Conservation (phyloP, 345 rosid species). For the Rhizophora mangle region DNA sequence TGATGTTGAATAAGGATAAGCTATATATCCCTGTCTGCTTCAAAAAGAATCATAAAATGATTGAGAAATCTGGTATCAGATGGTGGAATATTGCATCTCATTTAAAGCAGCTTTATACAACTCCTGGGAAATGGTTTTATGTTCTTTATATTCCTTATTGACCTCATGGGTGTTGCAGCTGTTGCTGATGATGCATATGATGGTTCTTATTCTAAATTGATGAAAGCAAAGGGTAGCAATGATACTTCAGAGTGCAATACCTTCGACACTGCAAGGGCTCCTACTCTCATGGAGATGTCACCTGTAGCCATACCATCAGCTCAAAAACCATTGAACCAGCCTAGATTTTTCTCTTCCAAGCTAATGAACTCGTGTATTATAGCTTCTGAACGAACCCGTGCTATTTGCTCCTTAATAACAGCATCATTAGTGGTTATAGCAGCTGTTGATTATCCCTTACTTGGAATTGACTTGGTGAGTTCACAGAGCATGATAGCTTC, state of each 20-base stretch:
- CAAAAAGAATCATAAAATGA: no score
- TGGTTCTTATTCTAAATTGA: background rate
- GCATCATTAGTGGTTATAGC: conserved; percentile 54
- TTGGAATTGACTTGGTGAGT: conserved; percentile 35
- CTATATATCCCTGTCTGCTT: no score
- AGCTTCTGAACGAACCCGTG: conserved; percentile 50
- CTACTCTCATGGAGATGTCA: background rate
- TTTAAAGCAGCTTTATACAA: no score
- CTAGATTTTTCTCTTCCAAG: conserved; percentile 46
- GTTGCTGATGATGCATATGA: background rate
- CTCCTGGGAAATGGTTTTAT: background rate
- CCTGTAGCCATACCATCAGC: background rate
- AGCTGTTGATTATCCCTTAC: conserved; percentile 34
- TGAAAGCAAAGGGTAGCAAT: background rate
- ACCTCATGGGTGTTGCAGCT: conserved; percentile 1
- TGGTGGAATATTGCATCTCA: no score
- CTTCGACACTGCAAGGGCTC: background rate
- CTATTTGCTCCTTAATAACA: conserved; percentile 51
- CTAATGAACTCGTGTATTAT: conserved; percentile 50
- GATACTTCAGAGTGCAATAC: background rate
- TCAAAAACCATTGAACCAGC: conserved; percentile 1
- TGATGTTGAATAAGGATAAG: no score
- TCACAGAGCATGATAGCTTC: conserved; percentile 39
- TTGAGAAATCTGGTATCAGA: no score
- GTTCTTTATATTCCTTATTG: background rate